Percentiles rank a stretch among this genome's conserved stretches.
Evolutionary conservation across 108 stramenopile species (phyloP).

Genomic region (Skeletonema costatum): DNA sequence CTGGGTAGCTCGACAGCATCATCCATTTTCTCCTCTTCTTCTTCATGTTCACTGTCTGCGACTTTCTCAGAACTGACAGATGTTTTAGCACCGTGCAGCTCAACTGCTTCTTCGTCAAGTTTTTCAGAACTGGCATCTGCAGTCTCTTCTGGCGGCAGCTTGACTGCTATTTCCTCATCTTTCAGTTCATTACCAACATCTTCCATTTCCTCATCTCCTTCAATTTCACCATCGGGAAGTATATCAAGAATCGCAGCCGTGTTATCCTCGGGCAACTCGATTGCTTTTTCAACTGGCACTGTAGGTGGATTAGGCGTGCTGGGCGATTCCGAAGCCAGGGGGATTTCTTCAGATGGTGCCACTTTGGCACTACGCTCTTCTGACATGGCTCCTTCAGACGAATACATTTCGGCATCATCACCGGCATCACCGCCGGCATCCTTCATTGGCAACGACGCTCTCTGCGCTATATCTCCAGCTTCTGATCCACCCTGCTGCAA

Average conservation of each 20-base stretch:
- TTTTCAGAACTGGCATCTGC: background rate
- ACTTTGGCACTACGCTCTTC: background rate
- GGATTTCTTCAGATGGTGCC: background rate
- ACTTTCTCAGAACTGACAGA: background rate
- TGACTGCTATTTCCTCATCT: background rate
- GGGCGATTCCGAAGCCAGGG: background rate
- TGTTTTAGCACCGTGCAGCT: background rate
- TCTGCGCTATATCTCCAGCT: background rate
- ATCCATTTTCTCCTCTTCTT: background rate
- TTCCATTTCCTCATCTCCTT: background rate
- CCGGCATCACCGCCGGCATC: background rate
- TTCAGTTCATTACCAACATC: background rate
- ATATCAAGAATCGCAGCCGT: background rate
- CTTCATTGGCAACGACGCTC: conserved; percentile 1
- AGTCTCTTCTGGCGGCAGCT: background rate
- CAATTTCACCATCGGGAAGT: background rate
- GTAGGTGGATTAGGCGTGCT: background rate
- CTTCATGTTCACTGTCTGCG: background rate
- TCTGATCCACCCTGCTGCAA: background rate
- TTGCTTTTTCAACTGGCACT: background rate
- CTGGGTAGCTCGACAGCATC: background rate
- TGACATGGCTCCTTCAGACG: background rate
- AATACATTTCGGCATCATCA: background rate
- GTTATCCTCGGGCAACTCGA: background rate
- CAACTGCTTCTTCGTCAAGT: background rate